Evolutionary conservation across 495 filamentous ascomycete species (phyloP).

Genomic region (Parachaetomium inaequale): DNA sequence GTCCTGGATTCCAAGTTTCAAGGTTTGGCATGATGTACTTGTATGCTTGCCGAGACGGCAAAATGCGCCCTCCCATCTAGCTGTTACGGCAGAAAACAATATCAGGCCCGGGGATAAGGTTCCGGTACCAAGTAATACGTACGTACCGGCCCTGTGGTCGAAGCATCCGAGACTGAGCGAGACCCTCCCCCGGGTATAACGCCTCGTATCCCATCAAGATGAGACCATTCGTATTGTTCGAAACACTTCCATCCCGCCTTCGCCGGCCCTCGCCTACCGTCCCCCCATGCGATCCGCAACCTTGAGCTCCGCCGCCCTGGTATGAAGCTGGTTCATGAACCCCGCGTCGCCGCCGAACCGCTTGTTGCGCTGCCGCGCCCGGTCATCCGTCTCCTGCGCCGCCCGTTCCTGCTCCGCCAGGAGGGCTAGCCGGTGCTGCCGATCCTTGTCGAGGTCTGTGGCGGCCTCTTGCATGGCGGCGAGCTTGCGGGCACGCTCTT

Average conservation of each 20-base stretch:
- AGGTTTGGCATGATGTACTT: no score
- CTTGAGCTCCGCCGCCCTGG: slow-evolving; percentile 55
- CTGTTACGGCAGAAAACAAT: neutral
- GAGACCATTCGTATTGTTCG: neutral
- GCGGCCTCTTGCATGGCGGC: slow-evolving; percentile 88
- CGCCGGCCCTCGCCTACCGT: slow-evolving; percentile 12
- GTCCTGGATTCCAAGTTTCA: neutral
- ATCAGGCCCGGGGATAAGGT: neutral
- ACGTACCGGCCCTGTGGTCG: neutral
- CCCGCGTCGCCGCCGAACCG: slow-evolving; percentile 60
- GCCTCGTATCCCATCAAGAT: neutral
- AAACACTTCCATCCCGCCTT: neutral
- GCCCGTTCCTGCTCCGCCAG: slow-evolving; percentile 62
- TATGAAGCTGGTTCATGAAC: slow-evolving; percentile 58
- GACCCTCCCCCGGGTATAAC: neutral
- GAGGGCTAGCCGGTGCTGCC: slow-evolving; percentile 65
- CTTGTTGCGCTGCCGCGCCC: slow-evolving; percentile 51
- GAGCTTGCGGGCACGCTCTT: slow-evolving; percentile 63
- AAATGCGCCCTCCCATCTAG: neutral
- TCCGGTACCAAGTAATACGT: neutral
- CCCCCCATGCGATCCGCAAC: slow-evolving; percentile 38
- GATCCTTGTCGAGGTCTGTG: slow-evolving; percentile 68
- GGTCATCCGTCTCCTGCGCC: slow-evolving; percentile 62
- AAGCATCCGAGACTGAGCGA: neutral
- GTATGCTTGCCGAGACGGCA: neutral